A percentile compares a stretch with the other conserved stretches of the same genome.
Conservation (phyloP, 2,329 filamentous ascomycete species). For the Aphanoascus verrucosus region DNA sequence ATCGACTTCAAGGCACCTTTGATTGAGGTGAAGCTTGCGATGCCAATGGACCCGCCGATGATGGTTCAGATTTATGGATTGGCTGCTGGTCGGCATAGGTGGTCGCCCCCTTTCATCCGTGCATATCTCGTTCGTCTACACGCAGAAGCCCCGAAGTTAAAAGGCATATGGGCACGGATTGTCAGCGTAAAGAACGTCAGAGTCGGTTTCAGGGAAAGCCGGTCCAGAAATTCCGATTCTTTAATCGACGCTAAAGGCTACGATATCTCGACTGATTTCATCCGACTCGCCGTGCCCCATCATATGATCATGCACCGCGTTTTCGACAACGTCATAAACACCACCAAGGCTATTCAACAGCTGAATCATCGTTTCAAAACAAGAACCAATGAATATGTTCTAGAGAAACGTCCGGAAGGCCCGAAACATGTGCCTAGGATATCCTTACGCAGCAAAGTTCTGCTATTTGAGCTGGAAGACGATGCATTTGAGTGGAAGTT, state of each 20-base stretch:
- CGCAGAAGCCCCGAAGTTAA: slow-evolving; percentile 74
- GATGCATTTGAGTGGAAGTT: slow-evolving; percentile 97
- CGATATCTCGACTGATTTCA: slow-evolving; percentile 73
- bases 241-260: slow-evolving; percentile 67
- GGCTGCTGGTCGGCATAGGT: slow-evolving; percentile 74
- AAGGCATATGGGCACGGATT: slow-evolving; percentile 73
- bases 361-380: slow-evolving; percentile 89
- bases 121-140: slow-evolving; percentile 74
- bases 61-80: slow-evolving; percentile 82
- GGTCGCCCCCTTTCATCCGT: slow-evolving; percentile 70
- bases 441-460: slow-evolving; percentile 66
- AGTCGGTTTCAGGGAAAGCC: slow-evolving; percentile 67
- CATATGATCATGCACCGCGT: slow-evolving; percentile 81
- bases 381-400: slow-evolving; percentile 74
- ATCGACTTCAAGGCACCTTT: slow-evolving; percentile 72
- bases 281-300: slow-evolving; percentile 79
- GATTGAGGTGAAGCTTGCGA: slow-evolving; percentile 75
- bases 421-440: slow-evolving; percentile 81
- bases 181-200: slow-evolving; percentile 72
- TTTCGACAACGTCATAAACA: slow-evolving; percentile 87
- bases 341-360: slow-evolving; percentile 75
- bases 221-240: slow-evolving; percentile 53
- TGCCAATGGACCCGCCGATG: slow-evolving; percentile 80
- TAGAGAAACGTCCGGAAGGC: slow-evolving; percentile 72
- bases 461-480: slow-evolving; percentile 89